Conservation (phyloP, 2,329 filamentous ascomycete genomes). For the Botrytis paeoniae region DNA sequence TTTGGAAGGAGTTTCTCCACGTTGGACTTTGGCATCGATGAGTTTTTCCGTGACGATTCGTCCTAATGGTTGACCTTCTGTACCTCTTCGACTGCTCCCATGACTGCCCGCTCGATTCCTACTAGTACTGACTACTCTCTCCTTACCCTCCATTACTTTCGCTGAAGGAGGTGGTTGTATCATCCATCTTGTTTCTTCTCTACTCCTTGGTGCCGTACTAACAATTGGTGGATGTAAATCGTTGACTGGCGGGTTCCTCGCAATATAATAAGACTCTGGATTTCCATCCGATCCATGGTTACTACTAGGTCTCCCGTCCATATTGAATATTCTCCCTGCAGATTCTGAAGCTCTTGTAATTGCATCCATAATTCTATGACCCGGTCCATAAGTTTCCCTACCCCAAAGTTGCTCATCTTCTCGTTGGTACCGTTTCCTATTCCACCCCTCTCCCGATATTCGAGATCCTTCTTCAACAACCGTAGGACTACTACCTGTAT, state of each 20-base stretch:
- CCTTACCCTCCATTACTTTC: slow-evolving; percentile 86
- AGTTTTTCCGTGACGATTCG: slow-evolving; percentile 32
- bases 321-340: slow-evolving; percentile 53
- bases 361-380: slow-evolving; percentile 49
- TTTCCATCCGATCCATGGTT: slow-evolving; percentile 16
- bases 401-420: slow-evolving; percentile 90
- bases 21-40: slow-evolving; percentile 34
- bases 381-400: slow-evolving; percentile 48
- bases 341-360: slow-evolving; percentile 49
- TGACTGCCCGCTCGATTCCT: slow-evolving; percentile 45
- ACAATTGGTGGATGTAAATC: slow-evolving; percentile 84
- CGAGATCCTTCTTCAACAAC: slow-evolving; percentile 46
- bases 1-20: slow-evolving; percentile 32
- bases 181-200: slow-evolving; percentile 82
- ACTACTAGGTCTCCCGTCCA: slow-evolving; percentile 42
- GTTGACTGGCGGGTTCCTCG: slow-evolving; percentile 69
- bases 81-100: slow-evolving; percentile 44
- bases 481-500: slow-evolving; percentile 44
- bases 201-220: slow-evolving; percentile 66
- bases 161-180: slow-evolving; percentile 86
- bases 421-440: slow-evolving; percentile 74
- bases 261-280: slow-evolving; percentile 37
- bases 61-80: slow-evolving; percentile 12
- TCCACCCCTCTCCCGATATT: slow-evolving; percentile 61
- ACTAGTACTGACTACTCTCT: slow-evolving; percentile 63